These are phyloP conservation scores for Carex cristatella DNA, from an alignment of 176 grass and related monocot species.

Conservation along the genomic window DNA sequence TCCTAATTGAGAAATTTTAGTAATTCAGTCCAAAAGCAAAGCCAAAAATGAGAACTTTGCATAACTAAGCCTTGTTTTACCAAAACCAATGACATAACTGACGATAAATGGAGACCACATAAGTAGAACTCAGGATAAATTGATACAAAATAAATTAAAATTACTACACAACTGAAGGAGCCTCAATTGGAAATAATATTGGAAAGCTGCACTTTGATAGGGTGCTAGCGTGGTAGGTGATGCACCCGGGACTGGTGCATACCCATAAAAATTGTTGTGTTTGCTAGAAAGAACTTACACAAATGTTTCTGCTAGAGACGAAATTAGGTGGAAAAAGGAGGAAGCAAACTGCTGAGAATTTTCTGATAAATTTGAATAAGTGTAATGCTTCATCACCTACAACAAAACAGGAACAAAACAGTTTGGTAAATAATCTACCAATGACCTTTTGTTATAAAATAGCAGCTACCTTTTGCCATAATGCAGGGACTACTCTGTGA, in stretches of 20 bases:
- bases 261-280: background rate
- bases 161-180: background rate
- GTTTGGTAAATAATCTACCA: background rate
- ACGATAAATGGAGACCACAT: background rate
- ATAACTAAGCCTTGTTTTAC: background rate
- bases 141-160: background rate
- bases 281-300: conserved; percentile 58
- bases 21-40: conserved; percentile 7
- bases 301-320: conserved; percentile 98
- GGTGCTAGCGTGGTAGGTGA: background rate
- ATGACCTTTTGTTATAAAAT: background rate
- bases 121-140: background rate
- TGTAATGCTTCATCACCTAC: conserved; percentile 99
- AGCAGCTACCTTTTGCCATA: background rate
- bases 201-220: background rate
- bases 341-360: conserved; percentile 88
- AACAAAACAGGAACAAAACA: conserved; percentile 27
- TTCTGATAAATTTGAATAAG: conserved; percentile 93
- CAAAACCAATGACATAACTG: background rate
- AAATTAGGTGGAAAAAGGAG: conserved; percentile 89
- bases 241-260: background rate
- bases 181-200: background rate
- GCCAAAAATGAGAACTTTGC: background rate
- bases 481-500: background rate
- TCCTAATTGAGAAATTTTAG: background rate